Conservation (phyloP, 177 flowering plant genomes). For the Viscum album region DNA sequence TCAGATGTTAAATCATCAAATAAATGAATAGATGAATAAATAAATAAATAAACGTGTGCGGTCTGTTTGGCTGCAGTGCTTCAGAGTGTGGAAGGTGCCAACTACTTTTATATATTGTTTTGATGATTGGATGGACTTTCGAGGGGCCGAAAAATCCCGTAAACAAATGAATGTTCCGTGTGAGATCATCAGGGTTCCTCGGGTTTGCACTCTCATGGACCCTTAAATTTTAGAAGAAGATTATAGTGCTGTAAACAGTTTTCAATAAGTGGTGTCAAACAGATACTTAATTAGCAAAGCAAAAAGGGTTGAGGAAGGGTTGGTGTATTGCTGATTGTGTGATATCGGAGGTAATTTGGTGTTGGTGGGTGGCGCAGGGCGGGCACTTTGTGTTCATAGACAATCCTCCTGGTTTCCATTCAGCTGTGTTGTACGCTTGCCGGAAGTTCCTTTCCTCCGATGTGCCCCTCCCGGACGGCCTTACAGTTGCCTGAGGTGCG, state of each 20-base stretch:
- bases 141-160: constrained; percentile 84
- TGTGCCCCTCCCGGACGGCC: constrained; percentile 44
- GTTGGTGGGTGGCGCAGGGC: constrained; percentile 37
- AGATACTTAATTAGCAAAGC: background rate
- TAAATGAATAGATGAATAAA: too few species aligned
- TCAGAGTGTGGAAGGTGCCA: constrained; percentile 93
- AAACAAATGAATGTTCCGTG: constrained; percentile 81
- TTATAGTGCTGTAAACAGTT: background rate
- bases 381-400: constrained; percentile 91
- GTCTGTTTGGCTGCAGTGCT: constrained; percentile 58
- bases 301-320: too few species aligned
- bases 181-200: constrained; percentile 82
- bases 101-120: constrained; percentile 81
- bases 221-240: constrained; percentile 1
- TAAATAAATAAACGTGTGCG: too few species aligned
- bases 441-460: constrained; percentile 47
- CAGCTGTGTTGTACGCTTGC: constrained; percentile 66
- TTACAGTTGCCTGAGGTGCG: constrained; percentile 33
- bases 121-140: constrained; percentile 84
- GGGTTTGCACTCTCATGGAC: too few species aligned
- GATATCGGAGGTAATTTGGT: too few species aligned
- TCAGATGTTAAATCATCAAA: too few species aligned
- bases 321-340: too few species aligned
- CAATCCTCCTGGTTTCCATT: constrained; percentile 61
- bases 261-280: background rate